Evolutionary conservation across 176 grass and related monocot genomes (phyloP).

Genomic region (Oryza punctata): DNA sequence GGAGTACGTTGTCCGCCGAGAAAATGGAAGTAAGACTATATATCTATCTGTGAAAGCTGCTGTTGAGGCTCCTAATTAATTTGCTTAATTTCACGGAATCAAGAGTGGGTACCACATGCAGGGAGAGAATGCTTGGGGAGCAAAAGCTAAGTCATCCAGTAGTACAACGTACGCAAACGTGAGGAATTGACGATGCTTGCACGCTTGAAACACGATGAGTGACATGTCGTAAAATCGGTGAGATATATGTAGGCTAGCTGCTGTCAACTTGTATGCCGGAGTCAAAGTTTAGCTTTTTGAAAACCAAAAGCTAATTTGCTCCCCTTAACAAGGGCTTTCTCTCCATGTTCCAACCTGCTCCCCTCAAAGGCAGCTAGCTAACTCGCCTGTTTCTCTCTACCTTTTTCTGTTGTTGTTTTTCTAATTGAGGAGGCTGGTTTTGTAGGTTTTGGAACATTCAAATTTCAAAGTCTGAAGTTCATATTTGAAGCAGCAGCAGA

Average conservation of each 20-base stretch:
- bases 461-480: background rate
- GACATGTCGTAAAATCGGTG: background rate
- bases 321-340: background rate
- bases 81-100: background rate
- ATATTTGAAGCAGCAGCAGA: background rate
- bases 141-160: background rate
- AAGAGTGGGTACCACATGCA: background rate
- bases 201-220: constrained; percentile 6
- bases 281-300: constrained; percentile 18
- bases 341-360: background rate
- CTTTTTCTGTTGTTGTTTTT: background rate
- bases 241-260: background rate
- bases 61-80: background rate
- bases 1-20: background rate
- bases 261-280: background rate
- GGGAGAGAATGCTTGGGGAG: background rate
- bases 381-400: background rate
- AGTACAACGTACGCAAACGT: constrained; percentile 17
- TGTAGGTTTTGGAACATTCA: background rate
- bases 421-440: background rate
- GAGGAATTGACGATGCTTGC: constrained; percentile 20
- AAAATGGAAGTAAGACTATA: background rate
- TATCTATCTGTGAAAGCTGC: background rate
- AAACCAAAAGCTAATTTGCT: background rate
- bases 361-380: background rate